These are phyloP conservation scores for Dipteronia dyeriana DNA, from an alignment of 345 rosid species.

Conservation along the genomic window DNA sequence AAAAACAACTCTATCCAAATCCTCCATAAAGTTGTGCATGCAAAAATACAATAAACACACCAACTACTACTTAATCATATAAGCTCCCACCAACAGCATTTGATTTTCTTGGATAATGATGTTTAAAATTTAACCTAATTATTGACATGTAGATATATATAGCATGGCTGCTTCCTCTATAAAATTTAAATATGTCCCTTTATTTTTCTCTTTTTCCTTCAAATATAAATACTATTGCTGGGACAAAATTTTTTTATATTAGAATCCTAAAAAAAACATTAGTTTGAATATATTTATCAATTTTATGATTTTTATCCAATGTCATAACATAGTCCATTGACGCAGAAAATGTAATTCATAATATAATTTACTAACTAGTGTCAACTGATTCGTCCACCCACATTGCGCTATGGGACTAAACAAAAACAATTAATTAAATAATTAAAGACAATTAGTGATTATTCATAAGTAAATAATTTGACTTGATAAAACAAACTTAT, in stretches of 20 bases:
- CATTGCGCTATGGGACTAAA: background rate
- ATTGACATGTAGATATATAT: conserved; percentile 5
- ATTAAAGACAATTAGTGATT: background rate
- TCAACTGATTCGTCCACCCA: background rate
- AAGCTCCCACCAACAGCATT: background rate
- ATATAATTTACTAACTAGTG: background rate
- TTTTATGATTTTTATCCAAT: too few species aligned
- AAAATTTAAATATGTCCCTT: too few species aligned
- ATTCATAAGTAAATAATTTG: background rate
- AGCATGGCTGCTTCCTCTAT: too few species aligned
- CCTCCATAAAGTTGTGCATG: background rate
- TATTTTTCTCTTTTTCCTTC: too few species aligned
- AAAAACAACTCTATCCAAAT: background rate
- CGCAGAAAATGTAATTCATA: too few species aligned
- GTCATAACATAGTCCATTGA: too few species aligned
- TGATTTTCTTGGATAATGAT: background rate
- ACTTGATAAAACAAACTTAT: background rate
- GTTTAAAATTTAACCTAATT: background rate
- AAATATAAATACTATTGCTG: too few species aligned
- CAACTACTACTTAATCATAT: background rate
- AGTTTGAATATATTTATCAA: too few species aligned
- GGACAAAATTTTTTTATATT: too few species aligned
- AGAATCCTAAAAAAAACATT: too few species aligned
- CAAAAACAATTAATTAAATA: background rate
- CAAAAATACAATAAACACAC: background rate